phyloP scores from a whole-genome alignment of 768 basidiomycete genomes.

The Russula sp. region DNA sequence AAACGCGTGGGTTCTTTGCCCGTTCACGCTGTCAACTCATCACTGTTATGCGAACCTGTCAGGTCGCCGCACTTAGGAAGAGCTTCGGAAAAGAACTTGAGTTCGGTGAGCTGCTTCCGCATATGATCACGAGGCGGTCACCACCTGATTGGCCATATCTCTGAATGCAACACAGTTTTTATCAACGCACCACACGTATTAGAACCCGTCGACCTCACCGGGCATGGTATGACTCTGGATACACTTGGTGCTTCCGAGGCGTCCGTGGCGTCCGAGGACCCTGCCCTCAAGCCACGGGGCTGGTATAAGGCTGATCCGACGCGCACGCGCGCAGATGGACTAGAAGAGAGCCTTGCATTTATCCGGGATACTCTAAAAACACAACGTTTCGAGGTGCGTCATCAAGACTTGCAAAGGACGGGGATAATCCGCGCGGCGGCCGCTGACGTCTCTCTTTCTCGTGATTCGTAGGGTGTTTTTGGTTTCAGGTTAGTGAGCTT shows the following conservation, averaged over 20 bases:
- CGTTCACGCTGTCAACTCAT: conserved; percentile 5
- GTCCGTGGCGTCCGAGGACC: conserved; percentile 42
- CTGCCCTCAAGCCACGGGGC: conserved; percentile 54
- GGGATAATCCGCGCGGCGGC: background rate
- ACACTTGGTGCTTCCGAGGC: conserved; percentile 44
- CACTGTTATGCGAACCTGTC: background rate
- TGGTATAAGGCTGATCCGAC: conserved; percentile 68
- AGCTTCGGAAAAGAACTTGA: conserved; percentile 60
- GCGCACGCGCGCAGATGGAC: conserved; percentile 50
- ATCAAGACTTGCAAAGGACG: conserved; percentile 1
- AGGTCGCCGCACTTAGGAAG: conserved; percentile 73
- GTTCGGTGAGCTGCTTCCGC: conserved; percentile 45
- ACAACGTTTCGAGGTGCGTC: conserved; percentile 64
- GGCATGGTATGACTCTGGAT: conserved; percentile 34
- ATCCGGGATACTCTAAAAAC: conserved; percentile 57
- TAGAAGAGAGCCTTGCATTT: conserved; percentile 54
- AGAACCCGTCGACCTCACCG: conserved; percentile 57
- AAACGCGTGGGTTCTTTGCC: conserved; percentile 52
- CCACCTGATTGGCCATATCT: background rate
- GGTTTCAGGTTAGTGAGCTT: conserved; percentile 61
- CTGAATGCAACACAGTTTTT: conserved; percentile 51
- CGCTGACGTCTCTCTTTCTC: conserved; percentile 7
- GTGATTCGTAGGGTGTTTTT: conserved; percentile 58
- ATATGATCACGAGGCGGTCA: background rate
- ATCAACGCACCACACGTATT: conserved; percentile 68